Base-by-base conservation (phyloP, 805 yeast species). In the Lachancea dasiensis region DNA sequence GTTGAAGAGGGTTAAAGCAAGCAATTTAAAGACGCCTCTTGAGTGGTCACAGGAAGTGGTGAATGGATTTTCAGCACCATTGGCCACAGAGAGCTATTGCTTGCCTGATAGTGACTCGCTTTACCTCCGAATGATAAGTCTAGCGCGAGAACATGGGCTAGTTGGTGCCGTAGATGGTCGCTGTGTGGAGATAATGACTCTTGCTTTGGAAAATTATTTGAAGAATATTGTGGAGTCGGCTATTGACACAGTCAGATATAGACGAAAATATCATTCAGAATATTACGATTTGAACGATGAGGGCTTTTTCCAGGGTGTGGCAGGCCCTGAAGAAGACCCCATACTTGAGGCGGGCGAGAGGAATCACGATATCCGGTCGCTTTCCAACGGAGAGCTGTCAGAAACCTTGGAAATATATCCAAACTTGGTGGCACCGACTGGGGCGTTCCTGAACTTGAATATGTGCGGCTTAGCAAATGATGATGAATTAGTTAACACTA, bases 11-110 rank as follows among this genome's bases (percentile, higher is more conserved):
- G 51, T 59, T 6, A 55, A 56, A 26, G 44, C 48, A 20, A 58
- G 57, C 35, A 58, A 59, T 39, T 35, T 57, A 13, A 57, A 59
- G 45, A 58, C 61, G 1, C 72, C 85, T 23, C 72, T 79, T 21
- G 81, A 81, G 49, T 87, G 96, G 90, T 86, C 94, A 16, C 95
- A 89, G 58, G 97, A 92, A 54, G 85, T 92, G 13, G 72, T 81
- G 38, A 87, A 81, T 52, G 94, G 92, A 3, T 73, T 86, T 39
- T 86, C 84, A 48, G 75, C 92, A 1, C 90, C 92, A 4, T 67
- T 89, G 24, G 73, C 90, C 2, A 67, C 84, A 1, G 95, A 90
- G 48, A 68, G 75, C 25, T 85, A 70, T 55, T 89, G 89, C 45
- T 59, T 92, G 4, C 97, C 97, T 0, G 97, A 90, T 47, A 68